Evolutionary conservation across 352 stramenopile genomes (phyloP), one percentile per base, ranked within the genome.

Genomic region (Saprolegnia diclina): DNA sequence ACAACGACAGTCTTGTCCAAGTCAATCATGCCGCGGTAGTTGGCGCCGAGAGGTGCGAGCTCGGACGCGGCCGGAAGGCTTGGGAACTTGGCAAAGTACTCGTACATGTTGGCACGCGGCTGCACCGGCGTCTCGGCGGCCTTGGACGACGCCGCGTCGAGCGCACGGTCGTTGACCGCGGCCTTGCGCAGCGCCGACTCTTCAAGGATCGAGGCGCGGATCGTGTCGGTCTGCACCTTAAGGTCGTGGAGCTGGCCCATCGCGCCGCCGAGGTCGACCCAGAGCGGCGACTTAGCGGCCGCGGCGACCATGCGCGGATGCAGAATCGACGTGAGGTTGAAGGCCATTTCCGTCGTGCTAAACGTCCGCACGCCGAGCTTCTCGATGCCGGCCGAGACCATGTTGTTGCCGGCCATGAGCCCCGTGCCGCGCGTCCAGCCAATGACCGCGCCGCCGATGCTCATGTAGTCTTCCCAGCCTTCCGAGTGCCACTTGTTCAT

Each of bases 381-480:
- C 72, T 96, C 88, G 24, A 96, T 77, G 21, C 85, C 87, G 9
- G 79, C 76, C 21, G 88, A 85, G 19, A 93, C 88, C 6, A 92
- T 77, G 65, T 96, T 94, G 75, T 96, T 96, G n/a, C 85, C 80
- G 26, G 77, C 82, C 88, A 96, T 96, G 24, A 96, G 80, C 16
- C 84, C 87, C 0, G 88, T 95, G 56, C 85, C 83, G 65, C 88
- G 85, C 16, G 86, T 94, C 88, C 87, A 96, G 32, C 88, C 88
- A 59, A 96, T 95, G 53, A 94, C 82, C 29, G 87, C 88, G 52
- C 87, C 85, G 3, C 90, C 81, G 37, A 95, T 79, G 55, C 81
- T 91, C 29, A 96, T 70, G 78, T 95, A 89, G 64, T 93, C 83
- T 24, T 83, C 78, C 88, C 88, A 96, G 64, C 80, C 83, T 76